phyloP scores from a whole-genome alignment of 2,329 filamentous ascomycete genomes.

The Blumeriella jaapii region DNA sequence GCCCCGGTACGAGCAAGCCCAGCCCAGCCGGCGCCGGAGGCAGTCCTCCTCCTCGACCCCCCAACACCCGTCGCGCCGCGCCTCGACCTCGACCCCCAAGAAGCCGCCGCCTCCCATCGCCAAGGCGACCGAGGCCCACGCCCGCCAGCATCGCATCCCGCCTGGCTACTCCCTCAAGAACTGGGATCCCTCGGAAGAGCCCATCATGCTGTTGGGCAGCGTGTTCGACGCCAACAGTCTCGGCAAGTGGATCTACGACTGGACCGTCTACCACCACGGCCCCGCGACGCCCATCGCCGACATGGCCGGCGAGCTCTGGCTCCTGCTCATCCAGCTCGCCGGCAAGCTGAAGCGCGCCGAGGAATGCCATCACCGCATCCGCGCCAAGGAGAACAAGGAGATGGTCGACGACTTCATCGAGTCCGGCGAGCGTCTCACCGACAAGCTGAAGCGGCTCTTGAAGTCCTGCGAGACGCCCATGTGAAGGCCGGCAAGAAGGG shows the following conservation, averaged over 20 bases:
- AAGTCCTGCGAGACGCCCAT: slow-evolving; percentile 91
- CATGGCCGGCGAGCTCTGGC: slow-evolving; percentile 89
- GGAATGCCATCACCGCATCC: slow-evolving; percentile 62
- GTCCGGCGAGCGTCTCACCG: slow-evolving; percentile 75
- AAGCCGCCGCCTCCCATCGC: slow-evolving; percentile 29
- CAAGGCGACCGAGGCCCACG: slow-evolving; percentile 48
- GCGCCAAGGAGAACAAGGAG: slow-evolving; percentile 61
- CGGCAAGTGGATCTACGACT: slow-evolving; percentile 99
- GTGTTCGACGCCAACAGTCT: slow-evolving; percentile 97
- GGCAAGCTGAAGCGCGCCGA: slow-evolving; percentile 90
- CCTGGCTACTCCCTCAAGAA: slow-evolving; percentile 91
- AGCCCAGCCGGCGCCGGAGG: slow-evolving; percentile 17
- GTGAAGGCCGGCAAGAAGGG: slow-evolving; percentile 73
- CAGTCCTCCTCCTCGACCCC: slow-evolving; percentile 25
- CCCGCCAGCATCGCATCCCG: slow-evolving; percentile 62
- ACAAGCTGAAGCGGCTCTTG: slow-evolving; percentile 74
- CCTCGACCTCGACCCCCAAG: slow-evolving; percentile 19
- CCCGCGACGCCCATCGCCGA: slow-evolving; percentile 75
- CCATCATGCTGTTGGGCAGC: slow-evolving; percentile 86
- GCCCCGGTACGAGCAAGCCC: slow-evolving; percentile 19
- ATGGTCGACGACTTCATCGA: slow-evolving; percentile 85
- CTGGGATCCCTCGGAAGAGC: slow-evolving; percentile 91
- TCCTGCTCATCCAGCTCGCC: slow-evolving; percentile 83
- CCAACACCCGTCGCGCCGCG: slow-evolving; percentile 21
- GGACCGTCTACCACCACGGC: slow-evolving; percentile 87